Percentiles rank a stretch among this genome's conserved stretches.
These are phyloP conservation scores for Flaveria robusta DNA, from an alignment of 129 eudicot genomes.

Conservation along the genomic window DNA sequence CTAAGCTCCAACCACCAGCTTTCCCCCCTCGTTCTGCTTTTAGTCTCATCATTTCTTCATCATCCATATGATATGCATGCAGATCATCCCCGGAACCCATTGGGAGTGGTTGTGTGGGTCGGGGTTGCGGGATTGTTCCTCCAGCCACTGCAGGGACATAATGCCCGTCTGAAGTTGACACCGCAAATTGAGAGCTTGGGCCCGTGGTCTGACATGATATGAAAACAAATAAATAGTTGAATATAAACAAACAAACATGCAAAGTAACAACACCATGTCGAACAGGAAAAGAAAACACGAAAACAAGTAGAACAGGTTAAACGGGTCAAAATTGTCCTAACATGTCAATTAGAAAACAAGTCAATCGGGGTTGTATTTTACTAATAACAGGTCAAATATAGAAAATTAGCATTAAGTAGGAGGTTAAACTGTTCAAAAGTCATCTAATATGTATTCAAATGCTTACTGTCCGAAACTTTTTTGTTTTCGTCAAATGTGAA, in stretches of 20 bases:
- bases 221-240: not conserved
- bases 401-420: not conserved
- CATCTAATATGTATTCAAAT: not conserved
- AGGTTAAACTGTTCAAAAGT: not conserved
- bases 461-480: not conserved
- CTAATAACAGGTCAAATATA: not conserved
- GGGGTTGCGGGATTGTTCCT: constrained; percentile 74
- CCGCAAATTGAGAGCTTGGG: constrained; percentile 55
- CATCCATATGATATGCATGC: constrained; percentile 62
- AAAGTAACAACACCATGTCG: too few species aligned
- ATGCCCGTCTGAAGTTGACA: constrained; percentile 60
- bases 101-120: constrained; percentile 71
- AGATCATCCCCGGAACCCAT: constrained; percentile 58
- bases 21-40: constrained; percentile 77
- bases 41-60: constrained; percentile 77
- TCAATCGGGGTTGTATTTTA: not conserved
- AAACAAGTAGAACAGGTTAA: not conserved
- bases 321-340: not conserved
- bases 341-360: not conserved
- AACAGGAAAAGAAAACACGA: not conserved
- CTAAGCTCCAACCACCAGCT: constrained; percentile 96
- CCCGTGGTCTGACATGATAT: constrained; percentile 43
- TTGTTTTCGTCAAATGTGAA: not conserved
- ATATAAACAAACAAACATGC: too few species aligned
- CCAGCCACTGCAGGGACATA: constrained; percentile 95